A percentile compares a stretch with the other conserved stretches of the same genome.
phyloP scores from a whole-genome alignment of 2,329 filamentous ascomycete species.

The Stemphylium lycopersici region DNA sequence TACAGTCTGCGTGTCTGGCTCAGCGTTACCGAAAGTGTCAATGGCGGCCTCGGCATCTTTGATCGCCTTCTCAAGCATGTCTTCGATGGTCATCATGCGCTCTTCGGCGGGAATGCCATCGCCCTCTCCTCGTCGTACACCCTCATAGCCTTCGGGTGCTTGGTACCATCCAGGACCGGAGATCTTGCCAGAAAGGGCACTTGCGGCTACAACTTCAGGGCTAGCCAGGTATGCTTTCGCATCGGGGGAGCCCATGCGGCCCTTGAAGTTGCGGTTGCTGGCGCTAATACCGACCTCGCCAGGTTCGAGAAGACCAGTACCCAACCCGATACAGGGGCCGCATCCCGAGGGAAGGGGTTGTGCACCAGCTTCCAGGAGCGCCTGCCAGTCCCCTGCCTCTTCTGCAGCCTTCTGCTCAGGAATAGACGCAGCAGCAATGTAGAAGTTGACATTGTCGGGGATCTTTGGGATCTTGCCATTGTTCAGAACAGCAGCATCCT shows the following conservation, averaged over 20 bases:
- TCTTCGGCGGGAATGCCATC: constrained; percentile 69
- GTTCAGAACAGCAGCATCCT: constrained; percentile 68
- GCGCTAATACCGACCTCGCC: constrained; percentile 88
- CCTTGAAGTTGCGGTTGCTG: constrained; percentile 89
- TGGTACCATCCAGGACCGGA: constrained; percentile 80
- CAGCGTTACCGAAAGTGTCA: constrained; percentile 49
- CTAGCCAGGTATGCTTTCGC: constrained; percentile 86
- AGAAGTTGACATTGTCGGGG: constrained; percentile 78
- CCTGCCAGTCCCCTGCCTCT: constrained; percentile 83
- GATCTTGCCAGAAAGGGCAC: constrained; percentile 75
- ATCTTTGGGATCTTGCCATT: constrained; percentile 71
- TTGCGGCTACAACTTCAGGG: constrained; percentile 91
- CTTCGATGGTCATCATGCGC: constrained; percentile 69
- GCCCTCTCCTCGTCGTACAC: constrained; percentile 74
- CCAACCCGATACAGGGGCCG: constrained; percentile 85
- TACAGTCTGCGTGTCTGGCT: constrained; percentile 40
- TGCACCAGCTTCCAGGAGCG: constrained; percentile 80
- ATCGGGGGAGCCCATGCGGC: constrained; percentile 81
- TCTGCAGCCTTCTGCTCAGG: constrained; percentile 79
- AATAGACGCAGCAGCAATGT: constrained; percentile 84
- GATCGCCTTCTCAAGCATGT: constrained; percentile 74
- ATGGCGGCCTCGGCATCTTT: constrained; percentile 70
- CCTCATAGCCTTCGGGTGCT: constrained; percentile 69
- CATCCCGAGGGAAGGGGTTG: constrained; percentile 74
- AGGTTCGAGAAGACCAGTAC: constrained; percentile 76